phyloP scores from a whole-genome alignment of 495 filamentous ascomycete species.

The Aspergillus bertholletiae region DNA sequence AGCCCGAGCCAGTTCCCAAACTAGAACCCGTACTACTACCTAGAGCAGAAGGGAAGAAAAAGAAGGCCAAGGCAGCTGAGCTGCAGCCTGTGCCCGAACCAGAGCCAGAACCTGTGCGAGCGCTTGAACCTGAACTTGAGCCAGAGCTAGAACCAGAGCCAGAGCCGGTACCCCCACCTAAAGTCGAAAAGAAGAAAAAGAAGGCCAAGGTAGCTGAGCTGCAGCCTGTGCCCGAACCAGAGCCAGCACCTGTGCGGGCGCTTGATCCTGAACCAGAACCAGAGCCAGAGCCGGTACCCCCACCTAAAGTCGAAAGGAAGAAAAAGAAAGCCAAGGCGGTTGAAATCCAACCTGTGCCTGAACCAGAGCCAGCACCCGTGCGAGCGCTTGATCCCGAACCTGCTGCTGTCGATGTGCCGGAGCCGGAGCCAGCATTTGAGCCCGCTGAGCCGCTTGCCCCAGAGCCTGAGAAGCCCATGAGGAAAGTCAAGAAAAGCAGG shows the following conservation, averaged over 20 bases:
- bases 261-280: neutral
- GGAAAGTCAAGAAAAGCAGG: constrained; percentile 17
- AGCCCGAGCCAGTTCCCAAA: constrained; percentile 2
- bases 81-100: constrained; percentile 4
- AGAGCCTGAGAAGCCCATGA: constrained; percentile 19
- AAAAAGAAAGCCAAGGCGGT: constrained; percentile 12
- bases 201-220: constrained; percentile 1
- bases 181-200: neutral
- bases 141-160: neutral
- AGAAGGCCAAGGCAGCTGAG: constrained; percentile 1
- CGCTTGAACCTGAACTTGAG: neutral
- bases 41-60: neutral
- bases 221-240: constrained; percentile 3
- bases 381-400: constrained; percentile 29
- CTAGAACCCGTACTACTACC: neutral
- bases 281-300: neutral
- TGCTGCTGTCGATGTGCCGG: constrained; percentile 16
- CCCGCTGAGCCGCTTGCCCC: constrained; percentile 12
- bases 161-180: neutral
- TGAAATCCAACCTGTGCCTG: constrained; percentile 5
- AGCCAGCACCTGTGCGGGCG: neutral
- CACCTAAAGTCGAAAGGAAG: constrained; percentile 8
- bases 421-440: constrained; percentile 21
- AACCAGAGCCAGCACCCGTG: constrained; percentile 18
- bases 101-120: neutral